Evolutionary conservation across 176 grass and related monocot genomes (phyloP).

Genomic region (Secale cereale): DNA sequence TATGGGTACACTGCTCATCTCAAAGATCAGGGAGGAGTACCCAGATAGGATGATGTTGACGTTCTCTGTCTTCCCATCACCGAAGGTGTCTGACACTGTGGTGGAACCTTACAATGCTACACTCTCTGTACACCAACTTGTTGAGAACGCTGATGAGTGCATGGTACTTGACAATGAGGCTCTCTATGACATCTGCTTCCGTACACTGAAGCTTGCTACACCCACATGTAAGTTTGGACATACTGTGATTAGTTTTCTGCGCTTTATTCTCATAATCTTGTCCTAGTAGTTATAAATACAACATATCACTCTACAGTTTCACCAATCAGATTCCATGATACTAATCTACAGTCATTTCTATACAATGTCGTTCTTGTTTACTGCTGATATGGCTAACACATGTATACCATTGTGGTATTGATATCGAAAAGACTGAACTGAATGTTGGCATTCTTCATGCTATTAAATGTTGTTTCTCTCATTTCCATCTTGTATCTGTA

Average conservation of each 20-base stretch:
- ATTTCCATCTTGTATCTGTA: not conserved
- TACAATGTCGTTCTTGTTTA: not conserved
- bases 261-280: not conserved
- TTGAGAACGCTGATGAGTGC: slow-evolving; percentile 68
- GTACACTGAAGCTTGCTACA: slow-evolving; percentile 59
- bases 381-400: not conserved
- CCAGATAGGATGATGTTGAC: slow-evolving; percentile 68
- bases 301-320: not conserved
- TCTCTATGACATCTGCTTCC: slow-evolving; percentile 69
- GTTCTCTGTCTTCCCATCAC: slow-evolving; percentile 67
- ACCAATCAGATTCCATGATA: not conserved
- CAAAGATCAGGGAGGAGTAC: slow-evolving; percentile 75
- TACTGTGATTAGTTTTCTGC: not conserved
- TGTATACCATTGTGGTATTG: no score
- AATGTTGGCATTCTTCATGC: not conserved
- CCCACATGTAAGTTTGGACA: slow-evolving; percentile 48
- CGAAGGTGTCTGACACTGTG: slow-evolving; percentile 65
- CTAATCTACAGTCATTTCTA: not conserved
- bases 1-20: slow-evolving; percentile 71
- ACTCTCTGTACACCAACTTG: slow-evolving; percentile 61
- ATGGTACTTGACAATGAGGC: slow-evolving; percentile 74
- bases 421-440: not conserved
- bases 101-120: slow-evolving; percentile 71
- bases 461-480: not conserved
- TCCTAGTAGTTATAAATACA: not conserved